Evolutionary conservation across 495 filamentous ascomycete species (phyloP).

Genomic region (Lepidopterella palustris): DNA sequence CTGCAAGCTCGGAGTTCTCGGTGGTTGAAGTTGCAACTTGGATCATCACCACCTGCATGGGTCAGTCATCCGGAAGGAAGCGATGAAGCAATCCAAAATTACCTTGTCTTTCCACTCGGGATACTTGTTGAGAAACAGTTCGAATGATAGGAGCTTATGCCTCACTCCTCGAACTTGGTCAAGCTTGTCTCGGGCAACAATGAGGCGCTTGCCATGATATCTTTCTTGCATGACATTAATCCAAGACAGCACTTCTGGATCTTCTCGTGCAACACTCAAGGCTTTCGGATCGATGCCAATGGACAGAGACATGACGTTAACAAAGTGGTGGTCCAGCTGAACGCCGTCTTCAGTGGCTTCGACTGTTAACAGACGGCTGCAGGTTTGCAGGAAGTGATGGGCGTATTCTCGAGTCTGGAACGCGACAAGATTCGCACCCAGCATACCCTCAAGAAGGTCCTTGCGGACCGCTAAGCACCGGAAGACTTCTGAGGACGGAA

Average conservation of each 20-base stretch:
- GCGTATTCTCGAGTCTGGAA: slow-evolving; percentile 92
- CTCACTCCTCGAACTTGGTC: slow-evolving; percentile 84
- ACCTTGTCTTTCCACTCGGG: slow-evolving; percentile 79
- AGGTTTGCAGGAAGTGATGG: slow-evolving; percentile 88
- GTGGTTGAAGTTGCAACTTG: slow-evolving; percentile 87
- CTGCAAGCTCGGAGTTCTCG: slow-evolving; percentile 77
- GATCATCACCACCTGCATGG: slow-evolving; percentile 64
- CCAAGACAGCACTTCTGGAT: slow-evolving; percentile 68
- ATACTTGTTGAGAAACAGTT: slow-evolving; percentile 87
- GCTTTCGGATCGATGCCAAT: slow-evolving; percentile 82
- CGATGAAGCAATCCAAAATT: slow-evolving; percentile 9
- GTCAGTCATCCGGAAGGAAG: neutral
- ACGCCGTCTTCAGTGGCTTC: slow-evolving; percentile 83
- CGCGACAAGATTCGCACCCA: slow-evolving; percentile 82
- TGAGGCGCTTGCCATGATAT: slow-evolving; percentile 78
- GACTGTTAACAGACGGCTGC: slow-evolving; percentile 76
- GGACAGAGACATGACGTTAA: slow-evolving; percentile 68
- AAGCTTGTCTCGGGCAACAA: slow-evolving; percentile 88
- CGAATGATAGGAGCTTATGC: slow-evolving; percentile 87
- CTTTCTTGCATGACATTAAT: slow-evolving; percentile 68
- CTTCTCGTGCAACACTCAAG: slow-evolving; percentile 62
- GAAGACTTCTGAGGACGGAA: slow-evolving; percentile 93
- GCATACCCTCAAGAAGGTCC: slow-evolving; percentile 79
- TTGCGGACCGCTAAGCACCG: slow-evolving; percentile 78
- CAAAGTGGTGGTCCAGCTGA: slow-evolving; percentile 86